Evolutionary conservation across 139 green algal species (phyloP).

Genomic region (Cymbomonas tetramitiformis): DNA sequence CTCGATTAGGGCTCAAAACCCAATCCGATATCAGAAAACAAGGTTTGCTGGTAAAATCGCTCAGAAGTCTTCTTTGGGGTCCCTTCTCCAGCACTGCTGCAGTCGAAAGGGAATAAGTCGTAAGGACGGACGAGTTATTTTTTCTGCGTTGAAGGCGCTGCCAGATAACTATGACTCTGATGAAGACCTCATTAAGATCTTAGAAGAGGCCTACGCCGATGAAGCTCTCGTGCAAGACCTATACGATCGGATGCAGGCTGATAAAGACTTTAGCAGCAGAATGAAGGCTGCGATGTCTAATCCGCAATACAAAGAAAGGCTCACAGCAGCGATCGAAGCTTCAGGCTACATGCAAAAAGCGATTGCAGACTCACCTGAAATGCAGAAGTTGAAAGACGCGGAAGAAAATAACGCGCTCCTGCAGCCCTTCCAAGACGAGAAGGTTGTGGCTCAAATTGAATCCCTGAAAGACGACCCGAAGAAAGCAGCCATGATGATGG

Average conservation of each 20-base stretch:
- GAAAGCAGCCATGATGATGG: too few species aligned
- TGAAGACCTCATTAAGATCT: too few species aligned
- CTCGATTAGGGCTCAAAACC: too few species aligned
- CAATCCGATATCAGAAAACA: too few species aligned
- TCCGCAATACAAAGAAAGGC: background rate
- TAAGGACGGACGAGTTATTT: too few species aligned
- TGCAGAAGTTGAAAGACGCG: background rate
- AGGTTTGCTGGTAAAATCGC: too few species aligned
- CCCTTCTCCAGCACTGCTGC: too few species aligned
- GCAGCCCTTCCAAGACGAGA: background rate
- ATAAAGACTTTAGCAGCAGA: background rate
- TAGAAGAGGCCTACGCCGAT: background rate
- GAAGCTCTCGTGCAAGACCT: background rate
- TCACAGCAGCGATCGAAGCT: background rate
- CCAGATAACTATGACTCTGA: too few species aligned
- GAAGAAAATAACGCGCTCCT: too few species aligned
- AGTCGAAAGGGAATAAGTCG: too few species aligned
- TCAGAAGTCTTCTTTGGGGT: too few species aligned
- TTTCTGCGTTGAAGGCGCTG: too few species aligned
- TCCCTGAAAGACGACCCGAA: background rate
- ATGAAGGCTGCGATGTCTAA: background rate
- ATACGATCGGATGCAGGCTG: background rate
- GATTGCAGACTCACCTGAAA: background rate
- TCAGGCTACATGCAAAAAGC: background rate
- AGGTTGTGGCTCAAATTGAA: background rate